Evolutionary conservation across 139 green algal species (phyloP), one percentile per base, ranked within the genome.

Genomic region (Nannochloris sp.): DNA sequence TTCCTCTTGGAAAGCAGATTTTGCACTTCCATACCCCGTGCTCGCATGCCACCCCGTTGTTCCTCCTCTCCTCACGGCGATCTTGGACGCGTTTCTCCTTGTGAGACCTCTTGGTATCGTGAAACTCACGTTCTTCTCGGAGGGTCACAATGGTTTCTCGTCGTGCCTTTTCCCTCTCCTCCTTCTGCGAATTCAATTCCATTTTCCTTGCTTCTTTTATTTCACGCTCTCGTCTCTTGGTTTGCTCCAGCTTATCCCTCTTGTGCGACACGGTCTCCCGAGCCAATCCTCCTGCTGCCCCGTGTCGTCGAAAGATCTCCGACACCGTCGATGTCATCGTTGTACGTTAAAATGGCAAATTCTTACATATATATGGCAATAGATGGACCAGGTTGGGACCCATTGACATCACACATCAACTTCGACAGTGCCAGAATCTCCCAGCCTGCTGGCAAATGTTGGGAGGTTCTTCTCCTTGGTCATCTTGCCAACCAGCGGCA

Each of bases 391-490:
- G 20, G 20, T 23, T 23, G 33, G 33, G 33, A 13, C 33, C 33
- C 33, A 53, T 11, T 14, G 46, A 64, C 57, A 64, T 64, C 23
- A 64, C 8, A 79, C 56, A 36, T 73, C 45, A 9, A 90, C 84
- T 69, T 90, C 80, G 8, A 90, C 73, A 3, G 73, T 68, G 25
- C 77, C 83, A 31, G 29, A 25, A n/a, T 80, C 75, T 37, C 45
- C 71, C 13, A 89, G 72, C 44, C 81, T 75, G 1, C 62, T 60
- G 63, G 81, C 29, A 67, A 76, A 91, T 17, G 75, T 85, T 45
- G 84, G 84, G 49, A 88, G 70, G 2, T 82, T 77, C 75, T 87
- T 77, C 59, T 77, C 59, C 23, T 73, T 56, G 25, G 14, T n/a
- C 40, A 44, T 25, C 17, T 37, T 12, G 12, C 67, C 31, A 46